These are phyloP conservation scores for Graphiopsis chlorocephala DNA, from an alignment of 2,329 filamentous ascomycete species.

Conservation along the genomic window DNA sequence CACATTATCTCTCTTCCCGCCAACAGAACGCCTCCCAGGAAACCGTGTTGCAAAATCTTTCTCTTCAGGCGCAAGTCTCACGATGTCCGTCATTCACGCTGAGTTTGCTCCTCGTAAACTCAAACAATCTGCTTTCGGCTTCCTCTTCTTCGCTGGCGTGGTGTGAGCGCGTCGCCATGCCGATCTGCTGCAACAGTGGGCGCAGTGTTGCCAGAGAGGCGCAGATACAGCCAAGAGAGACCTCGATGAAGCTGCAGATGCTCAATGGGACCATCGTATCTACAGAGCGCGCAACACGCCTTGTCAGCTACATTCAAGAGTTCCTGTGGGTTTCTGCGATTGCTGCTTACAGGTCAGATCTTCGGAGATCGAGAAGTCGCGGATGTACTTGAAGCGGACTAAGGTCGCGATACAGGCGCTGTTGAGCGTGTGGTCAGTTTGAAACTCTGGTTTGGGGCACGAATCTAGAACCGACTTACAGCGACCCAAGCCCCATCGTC, in stretches of 20 bases:
- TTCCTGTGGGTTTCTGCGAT: neutral
- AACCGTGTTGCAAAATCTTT: neutral
- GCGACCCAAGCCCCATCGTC: neutral
- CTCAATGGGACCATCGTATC: constrained; percentile 1
- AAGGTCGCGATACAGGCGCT: neutral
- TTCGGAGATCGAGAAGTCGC: constrained; percentile 1
- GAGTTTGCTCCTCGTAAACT: neutral
- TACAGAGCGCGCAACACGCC: neutral
- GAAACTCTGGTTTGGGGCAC: too few species aligned
- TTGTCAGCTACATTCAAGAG: neutral
- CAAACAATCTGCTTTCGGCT: neutral
- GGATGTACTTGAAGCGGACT: constrained; percentile 6
- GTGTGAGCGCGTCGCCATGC: neutral
- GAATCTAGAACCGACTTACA: neutral
- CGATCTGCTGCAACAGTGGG: neutral
- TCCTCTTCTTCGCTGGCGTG: neutral
- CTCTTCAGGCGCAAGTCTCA: neutral
- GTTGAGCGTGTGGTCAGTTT: neutral
- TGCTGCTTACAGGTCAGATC: neutral
- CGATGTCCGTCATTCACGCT: neutral
- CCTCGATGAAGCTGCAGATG: constrained; percentile 3
- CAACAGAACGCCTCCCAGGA: neutral
- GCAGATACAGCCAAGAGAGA: neutral
- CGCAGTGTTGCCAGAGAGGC: neutral
- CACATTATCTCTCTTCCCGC: neutral